Evolutionary conservation across 805 yeast genomes (phyloP), one percentile per base, ranked within the genome.

Genomic region (Cyberlindnera saturnus): DNA sequence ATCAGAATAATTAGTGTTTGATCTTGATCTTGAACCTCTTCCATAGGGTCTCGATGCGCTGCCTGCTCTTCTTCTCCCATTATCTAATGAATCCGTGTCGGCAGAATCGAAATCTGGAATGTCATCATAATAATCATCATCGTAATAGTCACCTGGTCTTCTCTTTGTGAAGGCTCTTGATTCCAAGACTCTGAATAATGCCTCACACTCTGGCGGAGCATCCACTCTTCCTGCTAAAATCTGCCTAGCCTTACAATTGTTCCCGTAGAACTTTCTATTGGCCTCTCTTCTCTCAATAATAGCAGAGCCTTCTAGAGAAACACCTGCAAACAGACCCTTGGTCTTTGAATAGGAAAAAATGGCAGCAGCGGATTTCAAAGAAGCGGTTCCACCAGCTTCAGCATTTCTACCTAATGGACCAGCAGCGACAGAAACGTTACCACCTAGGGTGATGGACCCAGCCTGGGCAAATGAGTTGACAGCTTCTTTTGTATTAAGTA

Each of bases 371-470:
- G 83, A 74, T 54, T 82, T 83, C 44, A 88, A 65, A 4, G 96
- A 87, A 1, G 97, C 98, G 23, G 95, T 77, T 17, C 96, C 98
- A 15, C 95, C 96, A 39, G 96, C 97, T 66, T 91, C 99, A 3
- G 97, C 99, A 55, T 86, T 89, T 66, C 99, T 80, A 43, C 99
- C 99, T 51, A 93, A 69, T 1, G 98, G 98, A 35, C 99, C 99
- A 1, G 97, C 98, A 13, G 99, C 96, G 31, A 91, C 82, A 16
- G 96, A 88, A 23, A 91, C 75, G 58, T 91, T 91, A 50, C 97
- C 96, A 56, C 99, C 99, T 39, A 91, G 72, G 2, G 98, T 93
- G 46, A 91, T 80, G 15, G 96, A 86, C 4, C 99, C 99, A 51
- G 83, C 77, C 62, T 89, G 96, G 13, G 97, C 88, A 66, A 91